Evolutionary conservation across 306 rosid species (phyloP).

Genomic region (Trifolium repens): DNA sequence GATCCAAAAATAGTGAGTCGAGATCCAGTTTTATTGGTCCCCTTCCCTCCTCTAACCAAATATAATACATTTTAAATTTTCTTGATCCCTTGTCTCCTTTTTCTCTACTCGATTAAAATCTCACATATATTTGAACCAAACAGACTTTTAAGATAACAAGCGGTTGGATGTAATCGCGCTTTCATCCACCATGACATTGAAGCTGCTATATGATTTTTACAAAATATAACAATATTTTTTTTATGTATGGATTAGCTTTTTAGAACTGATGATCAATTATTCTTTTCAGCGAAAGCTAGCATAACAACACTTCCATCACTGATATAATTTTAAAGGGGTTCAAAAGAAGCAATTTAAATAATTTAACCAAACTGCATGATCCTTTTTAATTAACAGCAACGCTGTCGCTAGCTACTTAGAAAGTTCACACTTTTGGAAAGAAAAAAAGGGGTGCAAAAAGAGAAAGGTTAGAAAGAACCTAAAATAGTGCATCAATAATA

Average conservation of each 20-base stretch:
- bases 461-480: constrained; percentile 5
- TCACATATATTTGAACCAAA: too few species aligned
- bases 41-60: too few species aligned
- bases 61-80: too few species aligned
- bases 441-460: constrained; percentile 30
- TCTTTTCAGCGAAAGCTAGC: constrained; percentile 18
- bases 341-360: constrained; percentile 12
- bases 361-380: constrained; percentile 22
- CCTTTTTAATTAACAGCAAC: constrained; percentile 26
- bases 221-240: too few species aligned
- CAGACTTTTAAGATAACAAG: too few species aligned
- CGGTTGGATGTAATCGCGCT: too few species aligned
- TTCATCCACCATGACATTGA: too few species aligned
- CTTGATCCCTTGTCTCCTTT: too few species aligned
- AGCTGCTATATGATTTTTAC: too few species aligned
- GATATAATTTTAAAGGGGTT: not conserved
- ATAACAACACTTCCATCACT: constrained; percentile 31
- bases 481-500: constrained; percentile 1
- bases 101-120: too few species aligned
- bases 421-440: constrained; percentile 35
- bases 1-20: too few species aligned
- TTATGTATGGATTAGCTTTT: not conserved
- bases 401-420: not conserved
- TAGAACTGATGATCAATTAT: constrained; percentile 30
- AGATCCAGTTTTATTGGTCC: too few species aligned